phyloP scores from a whole-genome alignment of 192 early-diverging fungal genomes.

The Kickxella alabastrina region DNA sequence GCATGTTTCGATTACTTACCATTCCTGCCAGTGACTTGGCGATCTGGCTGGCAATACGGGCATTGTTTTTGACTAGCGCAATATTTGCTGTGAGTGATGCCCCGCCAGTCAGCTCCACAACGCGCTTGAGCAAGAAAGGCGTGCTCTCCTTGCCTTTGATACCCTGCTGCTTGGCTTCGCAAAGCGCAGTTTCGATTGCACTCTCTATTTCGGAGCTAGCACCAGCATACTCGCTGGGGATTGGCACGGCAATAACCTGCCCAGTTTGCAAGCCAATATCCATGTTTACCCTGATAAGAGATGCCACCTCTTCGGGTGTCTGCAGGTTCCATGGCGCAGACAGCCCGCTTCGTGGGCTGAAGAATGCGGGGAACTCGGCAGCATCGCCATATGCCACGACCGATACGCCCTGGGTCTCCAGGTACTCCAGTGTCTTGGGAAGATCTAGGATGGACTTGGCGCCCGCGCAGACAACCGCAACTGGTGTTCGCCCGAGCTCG shows the following conservation, averaged over 20 bases:
- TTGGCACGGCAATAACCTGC: slow-evolving; percentile 85
- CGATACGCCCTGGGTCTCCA: slow-evolving; percentile 92
- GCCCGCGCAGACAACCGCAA: slow-evolving; percentile 94
- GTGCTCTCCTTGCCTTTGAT: slow-evolving; percentile 87
- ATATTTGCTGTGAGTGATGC: slow-evolving; percentile 67
- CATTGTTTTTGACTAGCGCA: slow-evolving; percentile 90
- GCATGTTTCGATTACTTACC: slow-evolving; percentile 11
- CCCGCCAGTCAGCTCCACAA: slow-evolving; percentile 80
- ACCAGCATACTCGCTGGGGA: slow-evolving; percentile 65
- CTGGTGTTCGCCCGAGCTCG: slow-evolving; percentile 85
- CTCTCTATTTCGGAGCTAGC: slow-evolving; percentile 59
- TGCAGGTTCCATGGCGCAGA: slow-evolving; percentile 44
- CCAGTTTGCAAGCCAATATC: slow-evolving; percentile 71
- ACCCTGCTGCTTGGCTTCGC: slow-evolving; percentile 60
- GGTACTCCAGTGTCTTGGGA: slow-evolving; percentile 81
- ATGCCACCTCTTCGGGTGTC: slow-evolving; percentile 43
- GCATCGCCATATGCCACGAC: slow-evolving; percentile 72
- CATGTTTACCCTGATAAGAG: slow-evolving; percentile 53
- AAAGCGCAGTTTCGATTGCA: slow-evolving; percentile 68
- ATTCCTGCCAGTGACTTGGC: slow-evolving; percentile 50
- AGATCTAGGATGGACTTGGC: slow-evolving; percentile 97
- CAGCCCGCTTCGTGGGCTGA: slow-evolving; percentile 67
- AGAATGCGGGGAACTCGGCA: slow-evolving; percentile 86
- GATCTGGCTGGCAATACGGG: slow-evolving; percentile 74
- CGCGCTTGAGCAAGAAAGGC: slow-evolving; percentile 85